Conservation (phyloP, 306 rosid species). For the Pyrus communis region DNA sequence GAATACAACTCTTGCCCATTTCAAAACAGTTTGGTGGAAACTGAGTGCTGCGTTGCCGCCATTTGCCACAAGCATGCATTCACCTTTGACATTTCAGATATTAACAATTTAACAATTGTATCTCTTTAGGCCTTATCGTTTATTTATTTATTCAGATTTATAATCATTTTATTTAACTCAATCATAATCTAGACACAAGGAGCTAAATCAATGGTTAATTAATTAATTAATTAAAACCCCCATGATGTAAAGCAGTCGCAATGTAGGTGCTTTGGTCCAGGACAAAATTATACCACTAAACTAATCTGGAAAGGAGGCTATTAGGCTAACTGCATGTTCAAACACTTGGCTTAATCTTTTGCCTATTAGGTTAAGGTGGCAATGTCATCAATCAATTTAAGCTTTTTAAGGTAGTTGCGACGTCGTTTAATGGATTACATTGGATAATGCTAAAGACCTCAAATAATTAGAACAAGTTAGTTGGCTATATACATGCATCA, state of each 20-base stretch:
- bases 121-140: background rate
- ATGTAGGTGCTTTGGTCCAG: background rate
- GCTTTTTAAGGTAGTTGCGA: background rate
- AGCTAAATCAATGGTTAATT: background rate
- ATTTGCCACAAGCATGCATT: constrained; percentile 6
- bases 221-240: background rate
- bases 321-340: background rate
- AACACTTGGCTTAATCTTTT: background rate
- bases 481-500: background rate
- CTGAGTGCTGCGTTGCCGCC: constrained; percentile 23
- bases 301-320: background rate
- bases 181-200: background rate
- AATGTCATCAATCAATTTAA: background rate
- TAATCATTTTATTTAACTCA: background rate
- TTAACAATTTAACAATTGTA: background rate
- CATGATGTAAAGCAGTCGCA: background rate
- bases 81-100: background rate
- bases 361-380: background rate
- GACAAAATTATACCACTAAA: background rate
- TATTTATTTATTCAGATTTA: background rate
- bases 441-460: background rate
- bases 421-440: background rate
- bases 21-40: constrained; percentile 37
- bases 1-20: constrained; percentile 51
- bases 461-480: background rate